Evolutionary conservation across 2,329 filamentous ascomycete species (phyloP).

Genomic region (Cladosporium sp.): DNA sequence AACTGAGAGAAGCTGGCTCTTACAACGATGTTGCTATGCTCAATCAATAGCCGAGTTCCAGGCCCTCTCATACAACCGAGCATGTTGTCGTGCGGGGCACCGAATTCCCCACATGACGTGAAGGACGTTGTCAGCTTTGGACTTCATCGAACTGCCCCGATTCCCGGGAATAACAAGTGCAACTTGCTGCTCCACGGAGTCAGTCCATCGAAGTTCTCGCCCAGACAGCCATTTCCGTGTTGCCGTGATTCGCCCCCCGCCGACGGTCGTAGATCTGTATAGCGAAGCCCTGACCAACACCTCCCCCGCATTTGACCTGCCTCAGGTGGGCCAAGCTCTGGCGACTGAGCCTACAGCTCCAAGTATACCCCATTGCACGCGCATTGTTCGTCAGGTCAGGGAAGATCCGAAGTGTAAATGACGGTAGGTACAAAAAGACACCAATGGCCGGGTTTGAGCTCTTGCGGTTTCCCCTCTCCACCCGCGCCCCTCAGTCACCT

Average conservation of each 20-base stretch:
- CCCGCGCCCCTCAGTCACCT: not conserved
- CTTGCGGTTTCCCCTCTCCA: not conserved
- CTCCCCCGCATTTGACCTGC: not conserved
- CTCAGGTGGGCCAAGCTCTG: not conserved
- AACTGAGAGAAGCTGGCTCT: too few species aligned
- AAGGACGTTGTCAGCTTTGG: too few species aligned
- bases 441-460: not conserved
- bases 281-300: not conserved
- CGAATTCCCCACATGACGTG: not conserved
- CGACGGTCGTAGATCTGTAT: not conserved
- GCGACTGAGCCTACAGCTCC: too few species aligned
- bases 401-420: not conserved
- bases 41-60: too few species aligned
- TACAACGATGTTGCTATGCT: too few species aligned
- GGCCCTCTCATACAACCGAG: too few species aligned
- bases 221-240: not conserved
- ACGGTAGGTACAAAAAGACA: constrained; percentile 1
- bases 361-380: too few species aligned
- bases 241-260: not conserved
- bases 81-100: constrained; percentile 4
- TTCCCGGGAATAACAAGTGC: not conserved
- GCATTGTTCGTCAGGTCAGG: too few species aligned
- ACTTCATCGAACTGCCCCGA: too few species aligned
- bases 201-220: not conserved
- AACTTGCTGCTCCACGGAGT: not conserved